Base-by-base conservation (phyloP, 805 yeast species). In the Saccharomycopsis amapae region DNA sequence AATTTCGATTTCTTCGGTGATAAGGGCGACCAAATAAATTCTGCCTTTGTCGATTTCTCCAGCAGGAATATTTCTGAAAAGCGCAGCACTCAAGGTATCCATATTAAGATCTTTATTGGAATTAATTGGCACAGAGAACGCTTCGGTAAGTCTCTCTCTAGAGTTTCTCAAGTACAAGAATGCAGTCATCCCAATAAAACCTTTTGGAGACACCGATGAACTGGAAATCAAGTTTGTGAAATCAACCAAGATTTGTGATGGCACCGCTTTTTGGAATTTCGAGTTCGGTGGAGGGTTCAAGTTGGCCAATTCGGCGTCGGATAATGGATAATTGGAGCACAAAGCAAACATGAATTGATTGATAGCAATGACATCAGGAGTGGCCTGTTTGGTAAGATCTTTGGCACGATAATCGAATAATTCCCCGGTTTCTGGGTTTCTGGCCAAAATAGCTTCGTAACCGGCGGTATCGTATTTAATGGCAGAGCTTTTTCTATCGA, bases 21-120 rank as follows among this genome's bases (percentile, higher is more conserved):
- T 65, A 3, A 81, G 73, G 0, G 86, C 90, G 32, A 82, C 94
- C 53, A 87, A 68, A 56, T 80, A 87, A 31, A 85, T 76, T 54
- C 83, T 77, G 38, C 79, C 76, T 52, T 71, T 71, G 44, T 75
- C 77, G 34, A 78, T 74, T 56, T 79, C 85, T 38, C 74, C 68
- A 12, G 81, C 67, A 1, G 95, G 89, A 39, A 87, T 73, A 55
- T 86, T 81, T 56, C 79, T 73, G 61, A 86, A 87, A 43, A 87
- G 64, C 2, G 93, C 93, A 7, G 90, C 88, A 38, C 88, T 77
- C 30, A 85, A 69, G 54, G 78, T 79, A 48, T 82, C 85, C 46
- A 84, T 68, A 22, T 75, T 72, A 22, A 78, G 65, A 38, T 73
- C 78, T 42, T 76, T 75, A 13, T 75, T 75, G 1, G 81, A 68